Evolutionary conservation across 768 basidiomycete species (phyloP).

Genomic region (Suillus variegatus): DNA sequence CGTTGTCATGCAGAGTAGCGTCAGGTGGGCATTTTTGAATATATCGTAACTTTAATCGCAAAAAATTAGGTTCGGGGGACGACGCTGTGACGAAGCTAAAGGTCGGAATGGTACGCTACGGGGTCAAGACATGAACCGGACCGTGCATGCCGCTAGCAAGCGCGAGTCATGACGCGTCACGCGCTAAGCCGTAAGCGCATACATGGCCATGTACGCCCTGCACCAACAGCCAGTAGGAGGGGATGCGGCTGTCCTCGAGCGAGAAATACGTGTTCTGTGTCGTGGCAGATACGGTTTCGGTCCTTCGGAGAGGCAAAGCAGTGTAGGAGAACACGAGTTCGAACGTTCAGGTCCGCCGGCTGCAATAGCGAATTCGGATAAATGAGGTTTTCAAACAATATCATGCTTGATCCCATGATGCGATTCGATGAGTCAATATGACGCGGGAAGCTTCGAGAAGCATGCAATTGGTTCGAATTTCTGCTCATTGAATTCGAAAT

Average conservation of each 20-base stretch:
- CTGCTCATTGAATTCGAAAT: not conserved
- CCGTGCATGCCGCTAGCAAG: too few species aligned
- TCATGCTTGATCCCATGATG: not conserved
- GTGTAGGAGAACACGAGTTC: not conserved
- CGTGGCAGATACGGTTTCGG: not conserved
- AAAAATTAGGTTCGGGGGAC: not conserved
- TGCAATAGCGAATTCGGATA: not conserved
- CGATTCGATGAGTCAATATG: not conserved
- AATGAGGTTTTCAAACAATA: not conserved
- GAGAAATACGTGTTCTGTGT: not conserved
- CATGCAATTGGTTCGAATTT: not conserved
- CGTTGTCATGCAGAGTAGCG: not conserved
- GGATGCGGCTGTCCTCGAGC: too few species aligned
- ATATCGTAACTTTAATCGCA: not conserved
- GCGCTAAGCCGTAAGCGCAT: too few species aligned
- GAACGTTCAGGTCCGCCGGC: not conserved
- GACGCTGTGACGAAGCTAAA: too few species aligned
- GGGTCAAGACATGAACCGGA: too few species aligned
- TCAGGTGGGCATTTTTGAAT: not conserved
- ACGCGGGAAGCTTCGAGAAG: not conserved
- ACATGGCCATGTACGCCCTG: too few species aligned
- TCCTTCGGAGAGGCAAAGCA: not conserved
- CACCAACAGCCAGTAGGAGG: too few species aligned
- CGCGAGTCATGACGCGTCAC: too few species aligned
- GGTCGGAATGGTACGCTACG: too few species aligned